Conservation (phyloP, 257 asterid genomes). For the Euphrasia confusa region DNA sequence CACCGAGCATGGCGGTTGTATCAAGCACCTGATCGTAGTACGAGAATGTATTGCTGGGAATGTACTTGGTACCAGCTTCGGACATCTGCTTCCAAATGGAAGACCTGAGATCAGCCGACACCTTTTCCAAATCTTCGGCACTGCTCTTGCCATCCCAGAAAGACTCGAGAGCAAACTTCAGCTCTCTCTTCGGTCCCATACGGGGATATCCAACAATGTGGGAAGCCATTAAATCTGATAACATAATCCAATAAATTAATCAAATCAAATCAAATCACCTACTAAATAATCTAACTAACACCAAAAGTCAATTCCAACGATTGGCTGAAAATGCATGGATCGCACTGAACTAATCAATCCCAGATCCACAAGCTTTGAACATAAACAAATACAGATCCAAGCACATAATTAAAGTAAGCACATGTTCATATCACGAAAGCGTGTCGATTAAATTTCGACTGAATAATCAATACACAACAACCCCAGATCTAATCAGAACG, state of each 20-base stretch:
- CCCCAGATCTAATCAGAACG: slow-evolving; percentile 29
- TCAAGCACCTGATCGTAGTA: slow-evolving; percentile 93
- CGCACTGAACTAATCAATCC: slow-evolving; percentile 12
- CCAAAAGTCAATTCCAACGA: too few species aligned
- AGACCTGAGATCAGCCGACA: slow-evolving; percentile 73
- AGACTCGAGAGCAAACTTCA: slow-evolving; percentile 73
- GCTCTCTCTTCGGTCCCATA: slow-evolving; percentile 98
- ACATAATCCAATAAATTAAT: slow-evolving; percentile 17
- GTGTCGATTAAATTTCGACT: slow-evolving; percentile 31
- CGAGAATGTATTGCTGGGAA: slow-evolving; percentile 97
- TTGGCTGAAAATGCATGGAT: slow-evolving; percentile 15
- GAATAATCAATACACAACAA: slow-evolving; percentile 19
- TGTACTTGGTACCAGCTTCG: slow-evolving; percentile 53
- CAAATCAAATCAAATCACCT: background rate
- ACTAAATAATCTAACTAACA: too few species aligned
- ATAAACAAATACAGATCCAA: slow-evolving; percentile 30
- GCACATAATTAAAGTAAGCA: slow-evolving; percentile 1
- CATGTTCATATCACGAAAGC: slow-evolving; percentile 28
- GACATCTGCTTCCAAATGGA: slow-evolving; percentile 62
- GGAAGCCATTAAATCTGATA: slow-evolving; percentile 68
- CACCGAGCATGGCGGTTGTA: slow-evolving; percentile 88
- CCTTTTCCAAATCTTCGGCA: slow-evolving; percentile 75
- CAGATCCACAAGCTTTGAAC: slow-evolving; percentile 28
- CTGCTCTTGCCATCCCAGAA: slow-evolving; percentile 61
- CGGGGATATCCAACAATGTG: slow-evolving; percentile 97